A percentile compares a stretch with the other conserved stretches of the same genome.
phyloP scores from a whole-genome alignment of 2,329 filamentous ascomycete genomes.

The Cercospora zeina region DNA sequence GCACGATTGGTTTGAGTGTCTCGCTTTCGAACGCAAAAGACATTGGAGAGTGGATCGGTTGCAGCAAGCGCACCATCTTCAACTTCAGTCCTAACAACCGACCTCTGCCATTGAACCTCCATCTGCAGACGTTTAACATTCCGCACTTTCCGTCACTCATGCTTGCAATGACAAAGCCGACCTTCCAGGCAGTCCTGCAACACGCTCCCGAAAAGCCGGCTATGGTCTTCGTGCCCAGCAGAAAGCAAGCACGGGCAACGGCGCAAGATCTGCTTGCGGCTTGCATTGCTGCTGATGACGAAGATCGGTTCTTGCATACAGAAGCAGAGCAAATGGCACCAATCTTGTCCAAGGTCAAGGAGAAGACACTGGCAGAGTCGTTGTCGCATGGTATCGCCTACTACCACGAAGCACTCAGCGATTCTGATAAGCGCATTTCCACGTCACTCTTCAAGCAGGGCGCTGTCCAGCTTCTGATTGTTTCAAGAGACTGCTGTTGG shows the following conservation, averaged over 20 bases:
- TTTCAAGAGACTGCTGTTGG: conserved; percentile 91
- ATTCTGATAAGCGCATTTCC: conserved; percentile 89
- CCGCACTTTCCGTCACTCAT: conserved; percentile 97
- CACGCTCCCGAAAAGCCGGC: conserved; percentile 84
- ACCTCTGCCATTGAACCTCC: conserved; percentile 84
- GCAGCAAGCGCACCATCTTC: conserved; percentile 96
- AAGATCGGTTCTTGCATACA: conserved; percentile 89
- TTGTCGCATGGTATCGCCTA: conserved; percentile 94
- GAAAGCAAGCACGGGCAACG: conserved; percentile 88
- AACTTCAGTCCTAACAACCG: conserved; percentile 95
- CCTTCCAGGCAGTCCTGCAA: conserved; percentile 84
- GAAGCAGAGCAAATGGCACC: conserved; percentile 78
- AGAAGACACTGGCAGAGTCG: conserved; percentile 82
- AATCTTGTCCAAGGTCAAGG: conserved; percentile 78
- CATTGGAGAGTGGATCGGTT: conserved; percentile 96
- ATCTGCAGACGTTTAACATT: conserved; percentile 92
- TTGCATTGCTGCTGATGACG: conserved; percentile 83
- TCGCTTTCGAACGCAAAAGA: conserved; percentile 91
- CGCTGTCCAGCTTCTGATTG: conserved; percentile 81
- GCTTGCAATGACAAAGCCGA: conserved; percentile 96
- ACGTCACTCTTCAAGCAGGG: conserved; percentile 87
- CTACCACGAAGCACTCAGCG: conserved; percentile 89
- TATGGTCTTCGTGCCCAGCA: conserved; percentile 85
- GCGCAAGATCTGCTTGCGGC: conserved; percentile 85
- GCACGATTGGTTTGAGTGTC: conserved; percentile 86